A percentile compares a stretch with the other conserved stretches of the same genome.
Evolutionary conservation across 208 protist genomes (phyloP).

Genomic region (Wallacemonas sp.): DNA sequence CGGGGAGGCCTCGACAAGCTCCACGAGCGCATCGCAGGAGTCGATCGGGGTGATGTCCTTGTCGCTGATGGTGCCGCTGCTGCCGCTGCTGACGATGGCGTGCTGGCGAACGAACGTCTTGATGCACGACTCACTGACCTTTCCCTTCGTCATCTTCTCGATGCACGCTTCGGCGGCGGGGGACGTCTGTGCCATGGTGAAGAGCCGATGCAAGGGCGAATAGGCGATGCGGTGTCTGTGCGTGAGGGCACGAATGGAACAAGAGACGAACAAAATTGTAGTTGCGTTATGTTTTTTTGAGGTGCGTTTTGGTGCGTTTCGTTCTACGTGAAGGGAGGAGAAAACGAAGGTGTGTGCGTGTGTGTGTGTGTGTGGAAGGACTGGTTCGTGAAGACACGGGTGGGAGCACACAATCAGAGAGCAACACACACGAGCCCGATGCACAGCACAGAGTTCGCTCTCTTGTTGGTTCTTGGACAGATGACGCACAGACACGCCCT

Average conservation of each 20-base stretch:
- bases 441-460: no score
- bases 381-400: no score
- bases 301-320: no score
- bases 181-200: conserved; percentile 1
- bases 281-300: no score
- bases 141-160: conserved; percentile 70
- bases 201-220: no score
- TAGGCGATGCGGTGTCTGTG: no score
- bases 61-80: conserved; percentile 59
- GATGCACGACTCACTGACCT: conserved; percentile 64
- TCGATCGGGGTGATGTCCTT: conserved; percentile 45
- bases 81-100: conserved; percentile 40
- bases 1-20: conserved; percentile 25
- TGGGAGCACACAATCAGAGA: no score
- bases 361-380: neutral
- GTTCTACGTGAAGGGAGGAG: no score
- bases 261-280: no score
- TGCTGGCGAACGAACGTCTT: conserved; percentile 66
- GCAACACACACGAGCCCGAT: no score
- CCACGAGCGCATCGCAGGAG: conserved; percentile 39
- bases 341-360: neutral
- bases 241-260: no score
- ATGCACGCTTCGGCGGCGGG: conserved; percentile 51
- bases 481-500: neutral
- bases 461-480: neutral